Base-by-base conservation (phyloP, 352 stramenopile species). In the Pythium biforme region DNA sequence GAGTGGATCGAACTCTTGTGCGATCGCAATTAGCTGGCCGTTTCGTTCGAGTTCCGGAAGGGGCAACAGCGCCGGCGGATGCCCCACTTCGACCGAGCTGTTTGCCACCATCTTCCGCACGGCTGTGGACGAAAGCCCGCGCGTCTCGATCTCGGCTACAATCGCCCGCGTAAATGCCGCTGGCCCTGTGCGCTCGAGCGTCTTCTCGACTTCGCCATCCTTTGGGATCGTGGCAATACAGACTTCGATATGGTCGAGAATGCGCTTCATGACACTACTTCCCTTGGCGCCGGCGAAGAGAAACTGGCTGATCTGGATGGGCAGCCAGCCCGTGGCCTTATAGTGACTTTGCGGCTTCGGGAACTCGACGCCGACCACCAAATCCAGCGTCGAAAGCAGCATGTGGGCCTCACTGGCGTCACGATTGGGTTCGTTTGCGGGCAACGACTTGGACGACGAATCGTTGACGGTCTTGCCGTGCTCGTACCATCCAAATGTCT, bases 121-220 rank as follows among this genome's bases (percentile, higher is more conserved):
- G 0, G 26, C n/a, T 2, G 33, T 27, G 10, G 59, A 52, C 10
- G 37, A 14, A 2, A 59, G 20, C 7, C 59, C 59, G 29, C 40
- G 48, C 3, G 10, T 37, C 17, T 58, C 11, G 12, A 65, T 65
- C 25, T 41, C 41, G 29, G 53, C 25, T 1, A 65, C 17, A 23
- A 65, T 65, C 40, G 59, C 49, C 14, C 50, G 49, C 20, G 59
- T 65, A 22, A 65, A 64, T 3, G 59, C 59, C 9, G 59, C 59
- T 2, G 59, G 59, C 7, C 59, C 59, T 6, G 59, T 65, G 0
- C 59, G 37, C 40, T 65, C 25, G 27, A 65, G 45, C 39, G 50
- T 65, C 17, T 25, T 43, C 39, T 65, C 59, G 6, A 65, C 50
- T 2, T 65, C 20, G 26, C 20, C 49, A 20, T 29, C n/a, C 6